Percentiles rank a stretch among this genome's conserved stretches.
Evolutionary conservation across 148 eudicot species (phyloP).

Genomic region (Salicornia ramosissima): DNA sequence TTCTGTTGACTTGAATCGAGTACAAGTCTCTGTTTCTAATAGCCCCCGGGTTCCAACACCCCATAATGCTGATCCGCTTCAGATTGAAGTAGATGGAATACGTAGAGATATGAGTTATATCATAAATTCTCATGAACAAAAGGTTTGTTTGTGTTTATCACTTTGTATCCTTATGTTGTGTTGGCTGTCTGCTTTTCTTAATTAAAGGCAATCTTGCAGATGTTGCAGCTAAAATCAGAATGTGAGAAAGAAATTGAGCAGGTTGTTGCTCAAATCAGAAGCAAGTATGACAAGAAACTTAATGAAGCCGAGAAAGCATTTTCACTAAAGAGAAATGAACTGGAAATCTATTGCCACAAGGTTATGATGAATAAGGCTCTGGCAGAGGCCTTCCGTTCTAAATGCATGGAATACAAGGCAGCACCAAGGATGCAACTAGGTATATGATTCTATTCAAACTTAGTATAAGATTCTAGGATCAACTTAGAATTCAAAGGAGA

Average conservation of each 20-base stretch:
- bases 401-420: constrained; percentile 50
- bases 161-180: background rate
- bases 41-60: constrained; percentile 17
- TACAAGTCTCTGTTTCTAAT: constrained; percentile 27
- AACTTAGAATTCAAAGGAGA: background rate
- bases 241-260: constrained; percentile 69
- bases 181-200: constrained; percentile 12
- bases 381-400: constrained; percentile 66
- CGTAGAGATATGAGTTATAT: constrained; percentile 37
- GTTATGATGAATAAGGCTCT: constrained; percentile 59
- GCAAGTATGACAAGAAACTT: constrained; percentile 45
- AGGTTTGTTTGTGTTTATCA: constrained; percentile 37
- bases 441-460: constrained; percentile 21
- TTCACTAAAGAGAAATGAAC: constrained; percentile 46
- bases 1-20: constrained; percentile 10
- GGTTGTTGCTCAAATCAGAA: constrained; percentile 43
- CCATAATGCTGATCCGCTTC: constrained; percentile 53
- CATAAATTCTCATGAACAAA: constrained; percentile 34
- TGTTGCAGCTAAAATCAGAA: constrained; percentile 42
- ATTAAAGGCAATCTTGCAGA: constrained; percentile 35
- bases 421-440: constrained; percentile 42
- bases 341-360: constrained; percentile 42
- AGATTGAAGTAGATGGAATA: constrained; percentile 48
- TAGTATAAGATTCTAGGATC: background rate
- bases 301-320: constrained; percentile 55